Conservation (phyloP, 192 early-diverging fungal genomes). For the Backusella liffmaniae region DNA sequence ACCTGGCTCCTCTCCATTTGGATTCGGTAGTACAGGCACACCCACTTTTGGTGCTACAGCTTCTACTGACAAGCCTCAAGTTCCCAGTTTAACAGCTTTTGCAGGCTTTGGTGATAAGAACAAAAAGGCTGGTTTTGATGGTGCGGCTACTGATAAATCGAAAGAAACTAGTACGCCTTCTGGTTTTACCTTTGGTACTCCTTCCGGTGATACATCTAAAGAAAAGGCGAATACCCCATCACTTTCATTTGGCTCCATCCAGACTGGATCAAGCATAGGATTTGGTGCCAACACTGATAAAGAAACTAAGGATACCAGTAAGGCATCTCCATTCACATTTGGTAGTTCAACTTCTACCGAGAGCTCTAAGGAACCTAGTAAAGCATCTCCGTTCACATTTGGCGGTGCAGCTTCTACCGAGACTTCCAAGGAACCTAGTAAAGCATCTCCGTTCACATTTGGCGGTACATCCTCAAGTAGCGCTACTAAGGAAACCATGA, state of each 20-base stretch:
- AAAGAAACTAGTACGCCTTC: background rate
- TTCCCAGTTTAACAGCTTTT: background rate
- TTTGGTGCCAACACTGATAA: background rate
- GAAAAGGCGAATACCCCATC: background rate
- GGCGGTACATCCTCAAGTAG: background rate
- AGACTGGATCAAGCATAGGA: no score
- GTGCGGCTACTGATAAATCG: background rate
- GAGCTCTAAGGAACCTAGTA: background rate
- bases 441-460: background rate
- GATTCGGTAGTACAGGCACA: background rate
- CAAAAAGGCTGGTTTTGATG: background rate
- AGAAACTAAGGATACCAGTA: background rate
- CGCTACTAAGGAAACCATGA: no score
- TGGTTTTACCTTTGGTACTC: background rate
- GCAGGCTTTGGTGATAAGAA: background rate
- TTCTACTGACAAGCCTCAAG: background rate
- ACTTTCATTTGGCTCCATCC: background rate
- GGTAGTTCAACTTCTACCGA: background rate
- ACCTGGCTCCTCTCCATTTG: background rate
- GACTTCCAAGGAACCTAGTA: no score
- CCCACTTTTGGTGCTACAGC: background rate
- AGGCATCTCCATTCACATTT: background rate
- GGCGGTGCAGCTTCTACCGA: background rate
- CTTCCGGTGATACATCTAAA: background rate
- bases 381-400: background rate